Percentiles rank a stretch among this genome's conserved stretches.
phyloP scores from a whole-genome alignment of 1,284 basidiomycete species.

The Melampsora occidentalis region DNA sequence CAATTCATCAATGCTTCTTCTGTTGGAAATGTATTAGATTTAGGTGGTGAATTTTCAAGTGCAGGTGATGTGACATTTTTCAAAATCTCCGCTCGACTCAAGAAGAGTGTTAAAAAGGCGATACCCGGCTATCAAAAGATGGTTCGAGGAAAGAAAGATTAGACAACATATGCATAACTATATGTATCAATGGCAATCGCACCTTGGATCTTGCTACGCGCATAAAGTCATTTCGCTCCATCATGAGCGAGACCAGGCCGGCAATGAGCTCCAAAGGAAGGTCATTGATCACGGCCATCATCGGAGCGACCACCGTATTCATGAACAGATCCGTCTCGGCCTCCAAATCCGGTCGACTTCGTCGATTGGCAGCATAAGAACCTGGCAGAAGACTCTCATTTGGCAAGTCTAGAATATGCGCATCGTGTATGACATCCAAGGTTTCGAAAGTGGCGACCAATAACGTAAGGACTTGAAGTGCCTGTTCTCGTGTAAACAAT shows the following conservation, averaged over 20 bases:
- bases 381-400: constrained; percentile 39
- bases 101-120: constrained; percentile 83
- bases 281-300: constrained; percentile 74
- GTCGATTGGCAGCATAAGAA: constrained; percentile 42
- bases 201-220: constrained; percentile 71
- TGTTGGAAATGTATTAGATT: constrained; percentile 17
- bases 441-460: constrained; percentile 90
- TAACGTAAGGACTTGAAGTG: constrained; percentile 82
- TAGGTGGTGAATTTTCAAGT: constrained; percentile 42
- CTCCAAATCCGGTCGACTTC: constrained; percentile 65
- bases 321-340: constrained; percentile 84
- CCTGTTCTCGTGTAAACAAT: constrained; percentile 75
- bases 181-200: constrained; percentile 48
- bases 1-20: constrained; percentile 35
- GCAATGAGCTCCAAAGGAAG: constrained; percentile 77
- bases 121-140: constrained; percentile 70
- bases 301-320: constrained; percentile 77
- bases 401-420: constrained; percentile 58
- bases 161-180: constrained; percentile 23
- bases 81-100: constrained; percentile 86
- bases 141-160: constrained; percentile 36
- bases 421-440: constrained; percentile 79
- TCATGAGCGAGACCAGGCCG: constrained; percentile 77
- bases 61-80: constrained; percentile 65
- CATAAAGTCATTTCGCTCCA: constrained; percentile 76